Evolutionary conservation across 352 stramenopile species (phyloP).

Genomic region (Phytophthora parvispora): DNA sequence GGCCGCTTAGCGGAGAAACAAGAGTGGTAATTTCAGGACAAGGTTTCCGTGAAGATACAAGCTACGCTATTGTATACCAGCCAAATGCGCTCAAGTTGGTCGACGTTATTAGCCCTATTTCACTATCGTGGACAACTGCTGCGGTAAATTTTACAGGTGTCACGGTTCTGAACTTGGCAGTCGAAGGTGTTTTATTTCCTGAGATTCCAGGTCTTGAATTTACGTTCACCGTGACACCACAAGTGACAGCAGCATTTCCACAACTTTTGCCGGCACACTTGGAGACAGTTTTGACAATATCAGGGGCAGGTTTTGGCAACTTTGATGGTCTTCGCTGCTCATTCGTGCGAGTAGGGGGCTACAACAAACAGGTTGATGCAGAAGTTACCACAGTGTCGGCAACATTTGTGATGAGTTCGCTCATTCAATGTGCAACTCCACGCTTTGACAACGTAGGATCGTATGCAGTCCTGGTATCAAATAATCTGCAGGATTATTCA

Average conservation of each 20-base stretch:
- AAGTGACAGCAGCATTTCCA: constrained; percentile 10
- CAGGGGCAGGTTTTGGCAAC: constrained; percentile 27
- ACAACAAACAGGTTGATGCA: background rate
- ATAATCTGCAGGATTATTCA: constrained; percentile 45
- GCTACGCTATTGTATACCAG: constrained; percentile 23
- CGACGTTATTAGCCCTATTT: constrained; percentile 21
- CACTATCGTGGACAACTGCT: constrained; percentile 31
- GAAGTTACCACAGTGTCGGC: background rate
- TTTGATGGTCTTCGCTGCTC: constrained; percentile 29
- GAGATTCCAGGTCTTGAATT: constrained; percentile 23
- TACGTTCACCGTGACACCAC: constrained; percentile 21
- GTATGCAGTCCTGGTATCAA: constrained; percentile 40
- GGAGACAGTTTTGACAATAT: constrained; percentile 29
- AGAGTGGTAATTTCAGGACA: constrained; percentile 23
- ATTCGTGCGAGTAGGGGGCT: constrained; percentile 5
- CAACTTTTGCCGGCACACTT: constrained; percentile 17
- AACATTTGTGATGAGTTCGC: constrained; percentile 30
- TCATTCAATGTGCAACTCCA: constrained; percentile 42
- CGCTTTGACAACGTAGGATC: background rate
- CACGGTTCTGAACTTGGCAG: constrained; percentile 4
- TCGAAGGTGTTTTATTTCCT: constrained; percentile 17
- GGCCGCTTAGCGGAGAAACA: constrained; percentile 29
- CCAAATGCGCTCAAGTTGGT: background rate
- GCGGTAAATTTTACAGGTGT: background rate
- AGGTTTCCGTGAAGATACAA: constrained; percentile 30